Conservation (phyloP, 768 basidiomycete genomes). For the Mrakia blollopis region DNA sequence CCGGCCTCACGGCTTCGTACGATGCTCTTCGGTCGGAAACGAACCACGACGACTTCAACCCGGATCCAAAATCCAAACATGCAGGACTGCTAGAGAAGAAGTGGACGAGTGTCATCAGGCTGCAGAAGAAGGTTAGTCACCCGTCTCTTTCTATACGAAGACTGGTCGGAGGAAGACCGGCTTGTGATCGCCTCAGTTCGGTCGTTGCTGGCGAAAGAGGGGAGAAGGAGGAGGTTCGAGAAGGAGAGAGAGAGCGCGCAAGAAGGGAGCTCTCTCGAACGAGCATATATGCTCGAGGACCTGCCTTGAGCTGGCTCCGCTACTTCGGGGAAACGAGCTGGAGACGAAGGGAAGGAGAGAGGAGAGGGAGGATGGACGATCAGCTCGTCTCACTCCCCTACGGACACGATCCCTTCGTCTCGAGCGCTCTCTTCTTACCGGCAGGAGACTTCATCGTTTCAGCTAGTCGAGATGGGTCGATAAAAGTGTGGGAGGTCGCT, state of each 20-base stretch:
- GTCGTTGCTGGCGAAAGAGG: background rate
- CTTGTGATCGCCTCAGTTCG: background rate
- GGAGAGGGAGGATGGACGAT: too few species aligned
- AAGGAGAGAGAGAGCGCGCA: background rate
- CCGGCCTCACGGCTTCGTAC: constrained; percentile 40
- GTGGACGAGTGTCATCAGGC: constrained; percentile 90
- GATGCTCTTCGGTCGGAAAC: constrained; percentile 43
- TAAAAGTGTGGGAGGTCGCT: constrained; percentile 78
- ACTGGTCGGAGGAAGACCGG: background rate
- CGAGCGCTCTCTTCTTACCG: constrained; percentile 76
- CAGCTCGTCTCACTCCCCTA: too few species aligned
- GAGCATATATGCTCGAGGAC: too few species aligned
- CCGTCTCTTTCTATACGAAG: too few species aligned
- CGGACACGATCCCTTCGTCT: constrained; percentile 88
- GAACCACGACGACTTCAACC: constrained; percentile 40
- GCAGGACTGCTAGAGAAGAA: constrained; percentile 91
- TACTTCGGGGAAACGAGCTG: too few species aligned
- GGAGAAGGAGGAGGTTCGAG: too few species aligned
- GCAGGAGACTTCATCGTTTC: constrained; percentile 78
- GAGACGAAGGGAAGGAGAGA: too few species aligned
- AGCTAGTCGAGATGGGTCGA: constrained; percentile 80
- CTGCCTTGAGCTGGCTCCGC: too few species aligned
- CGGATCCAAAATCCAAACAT: constrained; percentile 77
- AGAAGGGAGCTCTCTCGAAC: background rate
- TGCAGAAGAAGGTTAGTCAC: constrained; percentile 79